Evolutionary conservation across 2,329 filamentous ascomycete genomes (phyloP), one percentile per base, ranked within the genome.

Genomic region (Conoideocrella luteorostrata): DNA sequence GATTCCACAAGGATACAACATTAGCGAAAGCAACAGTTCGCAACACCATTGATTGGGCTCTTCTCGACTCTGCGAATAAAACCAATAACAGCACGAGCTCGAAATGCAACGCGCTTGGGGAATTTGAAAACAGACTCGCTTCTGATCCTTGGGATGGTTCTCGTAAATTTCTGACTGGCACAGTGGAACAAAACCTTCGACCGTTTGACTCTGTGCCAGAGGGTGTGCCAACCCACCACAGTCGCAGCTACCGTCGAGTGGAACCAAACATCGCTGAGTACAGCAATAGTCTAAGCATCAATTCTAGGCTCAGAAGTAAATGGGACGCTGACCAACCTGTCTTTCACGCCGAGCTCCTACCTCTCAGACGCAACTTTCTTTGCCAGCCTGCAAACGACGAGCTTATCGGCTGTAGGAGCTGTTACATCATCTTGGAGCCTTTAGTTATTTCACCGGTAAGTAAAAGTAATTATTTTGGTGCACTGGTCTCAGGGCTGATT

Each of bases 281-380:
- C 63, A 89, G 84, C 41, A 77, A 86, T 53, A 95, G 87, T 58
- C 69, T 90, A 15, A 91, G 78, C 65, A 70, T 72, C 5, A 84
- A 80, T 18, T 51, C 53, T 65, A 80, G 47, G 70, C 78, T 43
- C 51, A 65, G 15, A 68, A 66, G 29, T 59, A 57, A 56, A 0
- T 85, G 84, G 66, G 70, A 78, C 26, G 70, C 77, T 29, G 67
- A 84, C n/a, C 88, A 97, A 53, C 86, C 88, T 1, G 93, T 98
- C 0, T 65, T 95, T 5, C 75, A 84, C 53, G 88, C 84, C 0
- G 78, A 91, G 50, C 69, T 84, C 37, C 74, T 95, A 21, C 71
- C 84, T 1, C 72, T 89, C 26, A 81, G 89, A n/a, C 80, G 89
- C 23, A 95, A 97, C 59, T 74, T 93, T 26, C 72, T 97, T 2